Conservation (phyloP, 2,329 filamentous ascomycete species). For the Alternaria sp. region DNA sequence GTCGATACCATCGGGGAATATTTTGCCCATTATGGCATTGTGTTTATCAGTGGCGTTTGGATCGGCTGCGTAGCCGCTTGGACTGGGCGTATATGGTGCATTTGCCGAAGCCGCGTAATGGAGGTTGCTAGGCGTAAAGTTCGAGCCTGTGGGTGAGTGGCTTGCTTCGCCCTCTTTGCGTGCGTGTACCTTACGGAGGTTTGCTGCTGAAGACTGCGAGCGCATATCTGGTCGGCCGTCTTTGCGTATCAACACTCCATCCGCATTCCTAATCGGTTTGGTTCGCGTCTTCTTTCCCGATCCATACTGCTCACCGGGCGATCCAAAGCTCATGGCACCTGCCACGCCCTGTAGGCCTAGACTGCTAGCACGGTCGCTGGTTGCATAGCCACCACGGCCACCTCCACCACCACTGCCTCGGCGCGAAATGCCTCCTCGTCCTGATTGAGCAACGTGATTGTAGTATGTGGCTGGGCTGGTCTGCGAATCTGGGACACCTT, state of each 20-base stretch:
- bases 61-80: slow-evolving; percentile 24
- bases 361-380: slow-evolving; percentile 41
- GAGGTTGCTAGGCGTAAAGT: slow-evolving; percentile 37
- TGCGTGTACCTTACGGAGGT: slow-evolving; percentile 61
- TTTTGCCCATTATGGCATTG: slow-evolving; percentile 47
- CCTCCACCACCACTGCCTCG: slow-evolving; percentile 47
- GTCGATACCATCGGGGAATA: slow-evolving; percentile 50
- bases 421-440: slow-evolving; percentile 43
- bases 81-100: slow-evolving; percentile 43
- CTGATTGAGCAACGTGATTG: slow-evolving; percentile 36
- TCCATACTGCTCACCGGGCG: slow-evolving; percentile 48
- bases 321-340: slow-evolving; percentile 32
- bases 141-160: slow-evolving; percentile 27
- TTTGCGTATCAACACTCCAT: slow-evolving; percentile 61
- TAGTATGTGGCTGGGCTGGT: slow-evolving; percentile 51
- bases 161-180: slow-evolving; percentile 54
- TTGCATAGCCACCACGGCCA: slow-evolving; percentile 33
- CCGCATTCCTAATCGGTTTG: slow-evolving; percentile 60
- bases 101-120: slow-evolving; percentile 23
- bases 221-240: slow-evolving; percentile 62
- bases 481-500: slow-evolving; percentile 46
- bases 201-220: slow-evolving; percentile 61
- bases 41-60: slow-evolving; percentile 38
- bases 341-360: slow-evolving; percentile 42
- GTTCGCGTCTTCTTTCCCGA: slow-evolving; percentile 60